Evolutionary conservation across 2,329 filamentous ascomycete species (phyloP), one percentile per base, ranked within the genome.

Genomic region (Fusarium sp.): DNA sequence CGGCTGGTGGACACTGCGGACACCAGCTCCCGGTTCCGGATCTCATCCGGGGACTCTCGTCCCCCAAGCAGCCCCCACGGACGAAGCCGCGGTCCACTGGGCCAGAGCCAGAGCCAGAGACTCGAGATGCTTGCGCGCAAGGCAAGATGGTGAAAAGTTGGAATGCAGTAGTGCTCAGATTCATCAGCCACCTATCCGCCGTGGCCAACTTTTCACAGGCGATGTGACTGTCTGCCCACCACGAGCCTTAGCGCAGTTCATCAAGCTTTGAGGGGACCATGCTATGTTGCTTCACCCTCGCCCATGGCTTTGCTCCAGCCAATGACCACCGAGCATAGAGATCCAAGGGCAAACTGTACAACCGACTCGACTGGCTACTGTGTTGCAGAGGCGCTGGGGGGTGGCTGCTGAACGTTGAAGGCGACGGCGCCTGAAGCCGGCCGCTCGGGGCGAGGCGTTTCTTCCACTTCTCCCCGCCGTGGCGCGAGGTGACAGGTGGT

Each of bases 401-500:
- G 70, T 72, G 67, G 68, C 54, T 70, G 52, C 63, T 61, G 64
- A 70, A 66, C 39, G 59, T 63, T 61, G 65, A 63, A 53, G 44
- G 55, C 50, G 50, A 44, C 47, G 18, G 59, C 60, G 53, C 62
- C 70, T 67, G 70, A 66, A 68, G 68, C 66, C 59, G 64, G 60
- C 56, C 59, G 30, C 36, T 59, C 51, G 60, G 68, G 58, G 71
- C 63, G 70, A 74, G 65, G 73, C 62, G 64, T 59, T 70, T 75
- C 61, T 73, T 73, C 59, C 64, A 65, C 41, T 71, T 60, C 62
- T 65, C 71, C 47, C 73, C 73, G 73, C 64, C 62, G 66, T 74
- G 73, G 71, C 60, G 70, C 67, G 48, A 71, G 75, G 65, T 76
- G 74, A 76, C 74, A 76, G 74, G 71, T 70, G 74, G 71, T 73